These are phyloP conservation scores for Trichophyton equinum DNA, from an alignment of 2,329 filamentous ascomycete genomes.

Conservation along the genomic window DNA sequence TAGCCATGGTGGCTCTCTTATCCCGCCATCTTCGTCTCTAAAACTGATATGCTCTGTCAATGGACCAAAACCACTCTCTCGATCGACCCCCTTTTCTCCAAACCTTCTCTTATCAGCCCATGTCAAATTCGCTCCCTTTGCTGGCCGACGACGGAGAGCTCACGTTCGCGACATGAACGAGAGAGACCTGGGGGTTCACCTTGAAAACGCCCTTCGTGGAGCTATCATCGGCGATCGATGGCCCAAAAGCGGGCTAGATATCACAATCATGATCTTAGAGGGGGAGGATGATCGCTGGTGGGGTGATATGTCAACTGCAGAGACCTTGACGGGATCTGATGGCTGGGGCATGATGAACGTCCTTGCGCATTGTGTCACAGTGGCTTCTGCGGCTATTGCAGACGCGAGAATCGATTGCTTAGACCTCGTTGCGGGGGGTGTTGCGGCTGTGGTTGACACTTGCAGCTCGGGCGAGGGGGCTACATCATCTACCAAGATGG, in stretches of 20 bases:
- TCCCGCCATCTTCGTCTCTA: constrained; percentile 51
- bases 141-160: constrained; percentile 65
- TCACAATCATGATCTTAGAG: constrained; percentile 84
- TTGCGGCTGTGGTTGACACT: constrained; percentile 58
- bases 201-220: constrained; percentile 80
- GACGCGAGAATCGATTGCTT: constrained; percentile 95
- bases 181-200: constrained; percentile 76
- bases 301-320: constrained; percentile 41
- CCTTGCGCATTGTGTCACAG: constrained; percentile 81
- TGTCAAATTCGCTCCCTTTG: constrained; percentile 94
- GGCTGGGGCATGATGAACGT: constrained; percentile 88
- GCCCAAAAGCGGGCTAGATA: constrained; percentile 97
- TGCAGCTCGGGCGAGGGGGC: constrained; percentile 13
- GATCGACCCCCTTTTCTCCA: constrained; percentile 81
- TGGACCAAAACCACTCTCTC: constrained; percentile 78
- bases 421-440: constrained; percentile 76
- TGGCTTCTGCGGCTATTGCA: constrained; percentile 79
- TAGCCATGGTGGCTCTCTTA: constrained; percentile 37
- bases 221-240: constrained; percentile 86
- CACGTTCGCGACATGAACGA: constrained; percentile 79
- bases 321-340: constrained; percentile 39
- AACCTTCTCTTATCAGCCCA: constrained; percentile 85
- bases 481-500: constrained; percentile 17
- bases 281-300: constrained; percentile 71
- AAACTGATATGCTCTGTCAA: constrained; percentile 92